phyloP scores from a whole-genome alignment of 1,284 basidiomycete genomes.

The Golubevia pallescens region DNA sequence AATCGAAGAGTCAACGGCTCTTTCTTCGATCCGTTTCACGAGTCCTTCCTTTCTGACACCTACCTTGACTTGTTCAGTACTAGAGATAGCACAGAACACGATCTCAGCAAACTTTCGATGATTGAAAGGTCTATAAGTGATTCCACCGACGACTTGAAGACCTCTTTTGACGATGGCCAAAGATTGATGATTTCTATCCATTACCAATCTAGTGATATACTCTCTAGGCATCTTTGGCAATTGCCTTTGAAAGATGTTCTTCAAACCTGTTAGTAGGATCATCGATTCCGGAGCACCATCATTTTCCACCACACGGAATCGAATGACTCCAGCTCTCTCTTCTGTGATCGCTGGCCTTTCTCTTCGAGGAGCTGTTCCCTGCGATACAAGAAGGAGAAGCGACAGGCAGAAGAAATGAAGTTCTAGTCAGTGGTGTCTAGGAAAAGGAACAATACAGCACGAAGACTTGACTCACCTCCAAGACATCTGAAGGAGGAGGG shows the following conservation, averaged over 20 bases:
- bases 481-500: background rate
- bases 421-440: background rate
- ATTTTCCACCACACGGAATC: constrained; percentile 60
- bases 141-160: constrained; percentile 62
- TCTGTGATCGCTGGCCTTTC: constrained; percentile 59
- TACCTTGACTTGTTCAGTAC: constrained; percentile 60
- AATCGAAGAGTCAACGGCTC: background rate
- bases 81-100: constrained; percentile 62
- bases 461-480: constrained; percentile 15
- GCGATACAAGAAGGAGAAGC: background rate
- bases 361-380: constrained; percentile 9
- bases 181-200: constrained; percentile 57
- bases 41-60: background rate
- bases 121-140: constrained; percentile 61
- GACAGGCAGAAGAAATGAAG: background rate
- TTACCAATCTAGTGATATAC: constrained; percentile 61
- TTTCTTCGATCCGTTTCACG: background rate
- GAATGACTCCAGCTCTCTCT: constrained; percentile 57
- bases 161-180: constrained; percentile 62
- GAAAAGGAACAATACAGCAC: constrained; percentile 8
- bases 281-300: constrained; percentile 50
- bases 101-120: constrained; percentile 62
- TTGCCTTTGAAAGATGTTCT: constrained; percentile 63
- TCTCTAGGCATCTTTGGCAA: constrained; percentile 64
- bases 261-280: constrained; percentile 59